Base-by-base conservation (phyloP, 352 stramenopile genomes). In the Phytophthora pinifolia region DNA sequence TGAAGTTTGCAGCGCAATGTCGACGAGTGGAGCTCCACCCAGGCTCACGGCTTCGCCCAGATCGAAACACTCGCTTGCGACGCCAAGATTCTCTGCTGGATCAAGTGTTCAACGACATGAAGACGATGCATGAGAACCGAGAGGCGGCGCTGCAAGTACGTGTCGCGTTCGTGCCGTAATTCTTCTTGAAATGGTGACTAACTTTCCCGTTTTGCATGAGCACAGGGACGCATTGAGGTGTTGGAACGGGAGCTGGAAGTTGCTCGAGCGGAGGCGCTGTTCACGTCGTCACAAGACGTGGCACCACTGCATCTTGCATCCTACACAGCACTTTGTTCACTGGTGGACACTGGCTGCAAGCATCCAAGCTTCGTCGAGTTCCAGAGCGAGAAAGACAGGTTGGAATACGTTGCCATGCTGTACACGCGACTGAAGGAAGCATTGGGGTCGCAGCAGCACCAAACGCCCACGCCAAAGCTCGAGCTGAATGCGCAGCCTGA, bases 1-100 rank as follows among this genome's bases (percentile, higher is more conserved):
- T 91, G 14, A 91, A 91, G 39, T 91, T 91, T 52, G 78, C 81
- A n/a, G 45, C 72, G 1, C 76, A 87, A 54, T 89, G 81, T 42
- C 74, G 77, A 9, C 68, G 75, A 14, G 76, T 89, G 9, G 72
- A 85, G 37, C 57, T 85, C n/a, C 65, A 71, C 27, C 55, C 54
- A 29, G 22, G 29, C 6, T 34, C 43, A 8, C 59, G 17, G 34
- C 47, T 57, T 7, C 33, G 45, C 0, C 54, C 59, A 12, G 49
- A 70, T 18, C 53, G 36, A 17, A 13, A 48, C 25, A 36, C 54
- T 38, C 50, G 62, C 15, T 57, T 62, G 17, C 38, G 45, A 18
- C 55, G 47, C 4, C 48, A 56, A 35, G 53, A 72, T 41, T 33
- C 43, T 20, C 41, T 77, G n/a, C 44, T 84, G 2, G 64, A 77